Evolutionary conservation across 176 grass and related monocot genomes (phyloP).

Genomic region (Rhynchospora breviuscula): DNA sequence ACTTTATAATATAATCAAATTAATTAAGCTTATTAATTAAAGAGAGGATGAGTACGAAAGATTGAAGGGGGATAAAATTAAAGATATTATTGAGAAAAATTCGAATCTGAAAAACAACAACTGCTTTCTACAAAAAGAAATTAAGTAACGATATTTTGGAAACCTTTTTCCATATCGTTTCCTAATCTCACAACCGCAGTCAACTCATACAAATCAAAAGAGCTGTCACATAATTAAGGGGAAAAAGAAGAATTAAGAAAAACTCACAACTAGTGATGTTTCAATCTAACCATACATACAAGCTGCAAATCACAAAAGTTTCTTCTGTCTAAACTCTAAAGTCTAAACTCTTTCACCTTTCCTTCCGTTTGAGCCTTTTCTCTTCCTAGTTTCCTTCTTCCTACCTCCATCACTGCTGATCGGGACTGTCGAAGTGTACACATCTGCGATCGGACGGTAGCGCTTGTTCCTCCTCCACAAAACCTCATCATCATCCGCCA

Average conservation of each 20-base stretch:
- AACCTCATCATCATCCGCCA: conserved; percentile 25
- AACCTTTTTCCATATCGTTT: not conserved
- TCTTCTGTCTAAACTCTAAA: too few relatives aligned
- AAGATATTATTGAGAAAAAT: too few relatives aligned
- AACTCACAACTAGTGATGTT: conserved; percentile 21
- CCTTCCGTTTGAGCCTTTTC: conserved; percentile 6
- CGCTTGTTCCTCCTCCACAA: conserved; percentile 36
- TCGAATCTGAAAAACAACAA: too few relatives aligned
- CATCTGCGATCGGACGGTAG: conserved; percentile 41
- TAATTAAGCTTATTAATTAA: too few relatives aligned
- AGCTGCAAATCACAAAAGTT: conserved; percentile 7
- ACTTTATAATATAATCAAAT: not conserved
- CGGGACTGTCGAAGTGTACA: conserved; percentile 35
- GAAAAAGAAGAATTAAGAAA: not conserved
- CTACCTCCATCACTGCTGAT: conserved; percentile 13
- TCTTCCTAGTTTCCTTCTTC: conserved; percentile 8
- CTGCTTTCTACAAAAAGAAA: too few relatives aligned
- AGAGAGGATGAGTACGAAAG: too few relatives aligned
- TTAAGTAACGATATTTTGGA: not conserved
- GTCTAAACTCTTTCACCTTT: not conserved
- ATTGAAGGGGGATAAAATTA: too few relatives aligned
- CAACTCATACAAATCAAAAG: not conserved
- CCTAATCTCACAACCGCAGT: not conserved
- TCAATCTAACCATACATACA: not conserved
- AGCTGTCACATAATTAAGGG: not conserved